These are phyloP conservation scores for Abrus precatorius DNA, from an alignment of 306 rosid genomes.

Conservation along the genomic window DNA sequence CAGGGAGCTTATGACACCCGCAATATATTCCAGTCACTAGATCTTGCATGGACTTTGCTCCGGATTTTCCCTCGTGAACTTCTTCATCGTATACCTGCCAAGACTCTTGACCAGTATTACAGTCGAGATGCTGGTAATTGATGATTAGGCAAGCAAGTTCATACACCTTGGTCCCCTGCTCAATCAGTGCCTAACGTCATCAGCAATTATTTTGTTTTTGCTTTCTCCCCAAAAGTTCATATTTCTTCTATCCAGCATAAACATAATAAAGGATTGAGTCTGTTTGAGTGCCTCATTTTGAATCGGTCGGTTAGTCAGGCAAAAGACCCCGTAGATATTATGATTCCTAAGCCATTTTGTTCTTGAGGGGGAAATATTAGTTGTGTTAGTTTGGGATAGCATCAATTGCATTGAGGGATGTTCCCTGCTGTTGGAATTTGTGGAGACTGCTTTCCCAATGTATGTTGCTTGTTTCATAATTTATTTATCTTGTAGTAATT, in stretches of 20 bases:
- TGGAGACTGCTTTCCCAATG: conserved; percentile 48
- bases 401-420: conserved; percentile 32
- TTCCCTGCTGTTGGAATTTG: conserved; percentile 44
- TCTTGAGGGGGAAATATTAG: conserved; percentile 45
- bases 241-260: conserved; percentile 58
- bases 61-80: conserved; percentile 99
- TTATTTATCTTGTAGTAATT: conserved; percentile 53
- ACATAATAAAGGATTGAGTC: conserved; percentile 59
- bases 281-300: conserved; percentile 56
- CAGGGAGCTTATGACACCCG: conserved; percentile 99
- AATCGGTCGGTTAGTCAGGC: conserved; percentile 52
- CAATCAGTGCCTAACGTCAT: conserved; percentile 53
- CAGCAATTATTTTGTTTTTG: conserved; percentile 57
- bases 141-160: conserved; percentile 48
- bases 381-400: conserved; percentile 51
- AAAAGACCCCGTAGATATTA: conserved; percentile 57
- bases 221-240: conserved; percentile 49
- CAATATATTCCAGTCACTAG: conserved; percentile 96
- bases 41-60: conserved; percentile 97
- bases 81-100: conserved; percentile 98
- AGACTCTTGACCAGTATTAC: conserved; percentile 91
- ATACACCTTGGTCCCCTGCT: conserved; percentile 46
- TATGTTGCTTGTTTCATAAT: conserved; percentile 52
- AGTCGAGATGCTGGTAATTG: conserved; percentile 91
- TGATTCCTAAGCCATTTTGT: conserved; percentile 55